Conservation (phyloP, 176 grass and related monocot genomes). For the sorghum (Sorghum bicolor) region Sorghum_bicolor_NCBIv3 NC_012870.2:59664001-59664500, state of each 20-base stretch:
- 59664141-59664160: neutral
- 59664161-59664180: neutral
- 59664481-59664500: conserved; percentile 39
- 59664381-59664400: too few species aligned
- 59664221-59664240: neutral
- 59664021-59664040: conserved; percentile 27
- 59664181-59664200: neutral
- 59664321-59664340: too few species aligned
- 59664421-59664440: neutral
- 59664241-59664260: neutral
- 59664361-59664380: neutral
- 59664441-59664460: conserved; percentile 4
- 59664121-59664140: neutral
- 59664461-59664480: conserved; percentile 23
- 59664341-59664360: neutral
- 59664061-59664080: conserved; percentile 18
- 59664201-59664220: neutral
- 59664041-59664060: conserved; percentile 26
- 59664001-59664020: conserved; percentile 27
- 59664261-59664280: too few species aligned
- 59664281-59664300: neutral
- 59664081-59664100: neutral
- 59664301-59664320: neutral
- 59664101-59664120: neutral
- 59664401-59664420: too few species aligned